Evolutionary conservation across 179 eudicot genomes (phyloP), one percentile per base, ranked within the genome.

Genomic region (Camellia oleifera): DNA sequence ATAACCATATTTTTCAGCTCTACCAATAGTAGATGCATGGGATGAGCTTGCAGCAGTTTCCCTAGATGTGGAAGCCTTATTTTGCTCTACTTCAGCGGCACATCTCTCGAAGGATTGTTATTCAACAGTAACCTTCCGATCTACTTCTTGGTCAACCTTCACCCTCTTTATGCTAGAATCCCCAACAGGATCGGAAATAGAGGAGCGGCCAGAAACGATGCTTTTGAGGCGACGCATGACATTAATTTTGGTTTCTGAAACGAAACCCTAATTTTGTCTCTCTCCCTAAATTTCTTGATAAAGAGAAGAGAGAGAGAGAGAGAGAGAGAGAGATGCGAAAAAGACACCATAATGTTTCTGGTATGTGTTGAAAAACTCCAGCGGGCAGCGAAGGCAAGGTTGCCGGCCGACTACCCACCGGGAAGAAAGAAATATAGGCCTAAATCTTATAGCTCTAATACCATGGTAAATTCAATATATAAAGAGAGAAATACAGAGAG

Each of bases 221-320:
- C 97, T 95, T 84, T 95, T 95, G 52, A 95, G 84, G 76, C 98
- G 94, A 76, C 97, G 93, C 94, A 95, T 89, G 61, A 92, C 93
- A 86, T 95, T 91, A 97, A 95, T 95, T n/a, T 13, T 82, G 58
- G 32, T 63, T 14, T 50, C 72, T 9, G 40, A 69, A 72, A 42
- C 58, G 9, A 82, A 86, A 84, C 84, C 91, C 88, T 83, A 74
- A 45, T 65, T 64, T 56, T 15, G 23, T 14, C 20, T 45, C 1
- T 52, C 50, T 20, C 12, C 23, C 46, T 66, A 64, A 20, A 76
- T 54, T 13, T 12, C 26, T 2, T 62, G 2, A 50, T 17, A 14
- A 14, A 20, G 69, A 40, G 44, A 67, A 15, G 70, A 58, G 65
- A 61, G 26, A 26, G 40, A 61, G 46, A 45, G 44, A 63, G 67